phyloP scores from a whole-genome alignment of 805 yeast genomes.

The Myxozyma kluyveri region DNA sequence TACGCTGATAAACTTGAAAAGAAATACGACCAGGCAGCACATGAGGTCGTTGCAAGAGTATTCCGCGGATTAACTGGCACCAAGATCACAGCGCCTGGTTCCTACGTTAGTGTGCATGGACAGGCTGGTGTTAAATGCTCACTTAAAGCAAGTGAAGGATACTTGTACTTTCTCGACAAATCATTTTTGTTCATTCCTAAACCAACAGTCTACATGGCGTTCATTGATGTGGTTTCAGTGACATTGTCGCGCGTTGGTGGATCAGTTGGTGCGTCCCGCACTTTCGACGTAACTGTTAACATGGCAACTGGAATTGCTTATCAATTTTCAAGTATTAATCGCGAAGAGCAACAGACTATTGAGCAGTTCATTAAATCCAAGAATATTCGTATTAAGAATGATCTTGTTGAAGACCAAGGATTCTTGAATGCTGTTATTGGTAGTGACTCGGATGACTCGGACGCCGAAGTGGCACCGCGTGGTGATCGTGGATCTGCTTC shows the following conservation, averaged over 20 bases:
- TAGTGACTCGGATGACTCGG: conserved; percentile 50
- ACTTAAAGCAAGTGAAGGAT: conserved; percentile 92
- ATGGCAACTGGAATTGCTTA: conserved; percentile 67
- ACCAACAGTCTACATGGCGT: conserved; percentile 89
- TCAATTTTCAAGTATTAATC: conserved; percentile 80
- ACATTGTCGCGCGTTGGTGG: conserved; percentile 87
- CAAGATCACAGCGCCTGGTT: conserved; percentile 79
- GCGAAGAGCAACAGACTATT: conserved; percentile 80
- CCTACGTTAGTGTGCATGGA: conserved; percentile 65
- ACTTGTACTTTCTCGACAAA: conserved; percentile 87
- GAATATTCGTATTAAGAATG: conserved; percentile 79
- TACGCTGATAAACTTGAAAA: conserved; percentile 72
- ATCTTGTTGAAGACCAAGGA: conserved; percentile 81
- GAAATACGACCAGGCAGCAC: conserved; percentile 78
- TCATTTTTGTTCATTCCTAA: conserved; percentile 88
- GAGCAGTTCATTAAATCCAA: conserved; percentile 75
- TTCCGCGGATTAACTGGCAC: conserved; percentile 87
- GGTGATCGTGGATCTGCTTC: conserved; percentile 71
- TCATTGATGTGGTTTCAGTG: conserved; percentile 70
- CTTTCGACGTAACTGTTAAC: conserved; percentile 84
- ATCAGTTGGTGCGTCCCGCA: conserved; percentile 71
- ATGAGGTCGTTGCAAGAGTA: conserved; percentile 81
- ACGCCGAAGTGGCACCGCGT: conserved; percentile 41
- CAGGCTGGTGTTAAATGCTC: conserved; percentile 90
- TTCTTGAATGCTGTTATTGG: conserved; percentile 74